A percentile compares a stretch with the other conserved stretches of the same genome.
phyloP scores from a whole-genome alignment of 805 yeast genomes.

The Maudiozyma barnettii region DNA sequence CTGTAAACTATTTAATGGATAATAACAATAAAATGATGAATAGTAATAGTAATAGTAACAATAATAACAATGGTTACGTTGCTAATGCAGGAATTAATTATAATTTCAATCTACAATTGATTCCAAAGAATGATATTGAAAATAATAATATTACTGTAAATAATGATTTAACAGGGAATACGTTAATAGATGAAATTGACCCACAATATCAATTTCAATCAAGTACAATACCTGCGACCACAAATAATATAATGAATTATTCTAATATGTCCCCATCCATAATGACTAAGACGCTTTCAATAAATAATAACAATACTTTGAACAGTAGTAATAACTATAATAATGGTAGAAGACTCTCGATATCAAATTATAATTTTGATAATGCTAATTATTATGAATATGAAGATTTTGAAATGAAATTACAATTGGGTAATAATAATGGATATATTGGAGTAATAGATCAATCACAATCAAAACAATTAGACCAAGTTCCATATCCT shows the following conservation, averaged over 20 bases:
- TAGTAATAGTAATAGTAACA: too few species aligned
- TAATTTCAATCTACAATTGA: constrained; percentile 5
- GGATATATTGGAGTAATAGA: too few species aligned
- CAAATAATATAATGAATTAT: too few species aligned
- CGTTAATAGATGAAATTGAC: constrained; percentile 14
- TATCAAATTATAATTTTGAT: constrained; percentile 22
- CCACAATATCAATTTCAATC: not conserved
- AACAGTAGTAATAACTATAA: not conserved
- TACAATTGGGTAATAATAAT: not conserved
- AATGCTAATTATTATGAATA: constrained; percentile 25
- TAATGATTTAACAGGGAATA: constrained; percentile 26
- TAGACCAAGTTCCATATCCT: not conserved
- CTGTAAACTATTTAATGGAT: not conserved
- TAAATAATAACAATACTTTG: not conserved
- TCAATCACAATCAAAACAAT: too few species aligned
- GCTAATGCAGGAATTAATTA: not conserved
- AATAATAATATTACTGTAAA: constrained; percentile 1
- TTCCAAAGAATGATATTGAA: not conserved
- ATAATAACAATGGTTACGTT: not conserved
- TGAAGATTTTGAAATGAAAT: constrained; percentile 18
- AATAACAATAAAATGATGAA: not conserved
- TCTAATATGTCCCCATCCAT: too few species aligned
- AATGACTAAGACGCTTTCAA: too few species aligned
- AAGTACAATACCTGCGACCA: too few species aligned
- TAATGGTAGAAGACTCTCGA: constrained; percentile 16